Evolutionary conservation across 305 asterid genomes (phyloP).

Genomic region (Fraxinus ornus): DNA sequence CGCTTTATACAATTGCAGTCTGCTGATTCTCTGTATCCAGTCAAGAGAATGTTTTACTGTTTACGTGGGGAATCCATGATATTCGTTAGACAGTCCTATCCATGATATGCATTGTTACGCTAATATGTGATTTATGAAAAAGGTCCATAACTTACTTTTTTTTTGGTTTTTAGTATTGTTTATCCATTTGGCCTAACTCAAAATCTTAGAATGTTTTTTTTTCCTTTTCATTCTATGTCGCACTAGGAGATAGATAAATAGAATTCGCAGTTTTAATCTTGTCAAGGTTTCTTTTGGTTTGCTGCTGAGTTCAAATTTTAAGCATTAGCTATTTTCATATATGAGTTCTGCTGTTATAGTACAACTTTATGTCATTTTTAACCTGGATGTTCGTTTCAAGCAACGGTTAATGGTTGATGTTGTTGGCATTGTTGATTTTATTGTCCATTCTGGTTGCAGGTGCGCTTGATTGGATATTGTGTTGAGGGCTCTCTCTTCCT

Average conservation of each 20-base stretch:
- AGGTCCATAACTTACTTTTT: neutral
- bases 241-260: neutral
- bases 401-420: neutral
- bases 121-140: neutral
- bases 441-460: conserved; percentile 47
- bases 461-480: conserved; percentile 92
- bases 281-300: neutral
- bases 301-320: neutral
- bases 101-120: neutral
- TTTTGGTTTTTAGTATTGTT: neutral
- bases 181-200: neutral
- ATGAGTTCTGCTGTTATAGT: neutral
- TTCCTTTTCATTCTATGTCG: neutral
- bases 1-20: neutral
- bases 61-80: neutral
- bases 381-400: neutral
- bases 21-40: neutral
- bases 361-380: neutral
- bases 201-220: neutral
- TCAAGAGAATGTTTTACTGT: neutral
- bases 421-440: conserved; percentile 12
- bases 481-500: conserved; percentile 95
- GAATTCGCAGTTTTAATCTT: neutral
- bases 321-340: neutral
- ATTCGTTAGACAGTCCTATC: neutral